Conservation (phyloP, 352 stramenopile species). For the Globisporangium spiculum region DNA sequence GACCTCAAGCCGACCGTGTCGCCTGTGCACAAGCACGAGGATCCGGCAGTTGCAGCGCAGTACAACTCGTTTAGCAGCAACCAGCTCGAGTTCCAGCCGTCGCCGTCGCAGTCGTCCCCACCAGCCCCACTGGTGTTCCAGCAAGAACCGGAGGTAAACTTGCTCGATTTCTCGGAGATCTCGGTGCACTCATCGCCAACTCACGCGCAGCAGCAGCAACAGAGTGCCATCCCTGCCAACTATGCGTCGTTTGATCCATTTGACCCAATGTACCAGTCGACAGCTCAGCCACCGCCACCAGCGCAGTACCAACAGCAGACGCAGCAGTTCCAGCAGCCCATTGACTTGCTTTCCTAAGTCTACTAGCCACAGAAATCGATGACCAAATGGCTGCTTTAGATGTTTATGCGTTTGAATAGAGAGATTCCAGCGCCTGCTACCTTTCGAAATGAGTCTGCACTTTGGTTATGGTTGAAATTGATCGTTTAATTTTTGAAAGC, state of each 20-base stretch:
- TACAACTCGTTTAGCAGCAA: constrained; percentile 10
- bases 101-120: constrained; percentile 9
- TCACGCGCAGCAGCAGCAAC: constrained; percentile 27
- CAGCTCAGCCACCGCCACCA: constrained; percentile 17
- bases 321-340: constrained; percentile 12
- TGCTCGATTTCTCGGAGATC: constrained; percentile 71
- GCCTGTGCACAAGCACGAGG: constrained; percentile 8
- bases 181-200: constrained; percentile 44
- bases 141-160: constrained; percentile 29
- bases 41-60: not conserved
- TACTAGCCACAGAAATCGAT: not conserved
- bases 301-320: constrained; percentile 23
- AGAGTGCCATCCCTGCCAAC: constrained; percentile 13
- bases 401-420: not conserved
- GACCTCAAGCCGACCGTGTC: constrained; percentile 13
- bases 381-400: not conserved
- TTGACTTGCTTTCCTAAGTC: constrained; percentile 51
- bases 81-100: constrained; percentile 13
- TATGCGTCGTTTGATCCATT: constrained; percentile 18
- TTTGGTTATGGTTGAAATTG: not conserved
- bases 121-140: not conserved
- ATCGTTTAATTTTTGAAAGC: not conserved
- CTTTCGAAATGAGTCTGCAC: not conserved
- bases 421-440: not conserved
- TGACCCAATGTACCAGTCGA: constrained; percentile 15